Percentiles rank a stretch among this genome's conserved stretches.
These are phyloP conservation scores for Quercus parvula DNA, from an alignment of 306 rosid genomes.

Conservation along the genomic window DNA sequence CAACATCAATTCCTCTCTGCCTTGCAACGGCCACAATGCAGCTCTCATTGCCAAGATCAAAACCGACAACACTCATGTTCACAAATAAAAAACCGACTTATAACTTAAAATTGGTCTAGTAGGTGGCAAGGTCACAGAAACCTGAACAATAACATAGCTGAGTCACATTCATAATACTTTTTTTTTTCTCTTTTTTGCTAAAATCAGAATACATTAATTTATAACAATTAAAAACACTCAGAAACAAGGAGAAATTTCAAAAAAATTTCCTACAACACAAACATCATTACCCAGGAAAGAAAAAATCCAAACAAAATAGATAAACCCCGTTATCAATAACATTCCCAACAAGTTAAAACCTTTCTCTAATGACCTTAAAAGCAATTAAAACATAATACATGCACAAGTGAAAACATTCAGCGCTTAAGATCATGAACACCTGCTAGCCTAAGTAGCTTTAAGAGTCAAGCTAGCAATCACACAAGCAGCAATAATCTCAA, in stretches of 20 bases:
- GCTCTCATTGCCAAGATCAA: conserved; percentile 95
- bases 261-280: fast-evolving
- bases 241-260: not conserved
- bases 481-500: not conserved
- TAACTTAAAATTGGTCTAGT: not conserved
- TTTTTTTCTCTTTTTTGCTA: too few species aligned
- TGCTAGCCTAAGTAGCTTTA: not conserved
- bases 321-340: not conserved
- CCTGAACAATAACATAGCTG: conserved; percentile 6
- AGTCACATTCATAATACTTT: not conserved
- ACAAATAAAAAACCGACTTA: not conserved
- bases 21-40: conserved; percentile 95
- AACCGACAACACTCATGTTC: conserved; percentile 95
- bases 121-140: not conserved
- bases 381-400: not conserved
- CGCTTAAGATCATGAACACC: not conserved
- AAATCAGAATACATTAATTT: not conserved
- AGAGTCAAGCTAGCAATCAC: not conserved
- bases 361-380: not conserved
- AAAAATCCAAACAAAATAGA: not conserved
- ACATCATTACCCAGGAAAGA: not conserved
- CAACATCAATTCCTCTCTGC: conserved; percentile 95
- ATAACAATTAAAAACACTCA: not conserved
- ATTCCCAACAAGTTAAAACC: not conserved
- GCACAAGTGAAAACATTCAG: not conserved